A percentile compares a stretch with the other conserved stretches of the same genome.
Conservation (phyloP, 495 filamentous ascomycete genomes). For the Annulohypoxylon stygium region DNA sequence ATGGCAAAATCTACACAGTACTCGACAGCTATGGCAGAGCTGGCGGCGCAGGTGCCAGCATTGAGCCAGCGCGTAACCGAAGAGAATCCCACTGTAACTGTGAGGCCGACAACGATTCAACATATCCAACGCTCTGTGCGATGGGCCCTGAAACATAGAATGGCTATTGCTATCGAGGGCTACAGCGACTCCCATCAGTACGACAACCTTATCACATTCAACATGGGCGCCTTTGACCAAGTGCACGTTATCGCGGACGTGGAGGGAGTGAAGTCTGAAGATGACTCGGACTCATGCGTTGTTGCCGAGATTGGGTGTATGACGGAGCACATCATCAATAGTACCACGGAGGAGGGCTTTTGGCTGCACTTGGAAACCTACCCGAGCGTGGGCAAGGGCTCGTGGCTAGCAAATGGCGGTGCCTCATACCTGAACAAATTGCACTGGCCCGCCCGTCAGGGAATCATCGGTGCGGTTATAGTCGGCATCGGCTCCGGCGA, state of each 20-base stretch:
- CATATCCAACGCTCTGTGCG: slow-evolving; percentile 69
- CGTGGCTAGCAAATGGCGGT: no score
- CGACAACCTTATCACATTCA: slow-evolving; percentile 67
- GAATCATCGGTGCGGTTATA: no score
- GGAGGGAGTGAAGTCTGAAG: neutral
- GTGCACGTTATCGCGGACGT: slow-evolving; percentile 58
- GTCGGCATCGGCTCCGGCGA: no score
- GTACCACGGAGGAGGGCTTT: no score
- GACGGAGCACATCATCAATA: no score
- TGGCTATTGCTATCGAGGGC: slow-evolving; percentile 68
- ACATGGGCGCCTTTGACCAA: slow-evolving; percentile 70
- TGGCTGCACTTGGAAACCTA: no score
- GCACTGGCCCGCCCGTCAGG: no score
- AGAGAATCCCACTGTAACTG: slow-evolving; percentile 55
- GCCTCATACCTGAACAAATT: no score
- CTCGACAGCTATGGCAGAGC: slow-evolving; percentile 62
- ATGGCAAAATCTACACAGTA: slow-evolving; percentile 68
- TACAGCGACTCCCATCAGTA: slow-evolving; percentile 71
- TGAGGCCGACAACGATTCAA: slow-evolving; percentile 63
- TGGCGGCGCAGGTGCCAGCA: slow-evolving; percentile 62
- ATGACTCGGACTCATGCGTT: neutral
- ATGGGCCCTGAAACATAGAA: slow-evolving; percentile 68
- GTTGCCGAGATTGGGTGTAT: neutral
- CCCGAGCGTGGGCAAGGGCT: no score
- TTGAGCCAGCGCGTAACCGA: no score